Percentiles rank a stretch among this genome's conserved stretches.
Evolutionary conservation across 1,139 yeast species (phyloP).

Genomic region (Tardiomyces blankii): DNA sequence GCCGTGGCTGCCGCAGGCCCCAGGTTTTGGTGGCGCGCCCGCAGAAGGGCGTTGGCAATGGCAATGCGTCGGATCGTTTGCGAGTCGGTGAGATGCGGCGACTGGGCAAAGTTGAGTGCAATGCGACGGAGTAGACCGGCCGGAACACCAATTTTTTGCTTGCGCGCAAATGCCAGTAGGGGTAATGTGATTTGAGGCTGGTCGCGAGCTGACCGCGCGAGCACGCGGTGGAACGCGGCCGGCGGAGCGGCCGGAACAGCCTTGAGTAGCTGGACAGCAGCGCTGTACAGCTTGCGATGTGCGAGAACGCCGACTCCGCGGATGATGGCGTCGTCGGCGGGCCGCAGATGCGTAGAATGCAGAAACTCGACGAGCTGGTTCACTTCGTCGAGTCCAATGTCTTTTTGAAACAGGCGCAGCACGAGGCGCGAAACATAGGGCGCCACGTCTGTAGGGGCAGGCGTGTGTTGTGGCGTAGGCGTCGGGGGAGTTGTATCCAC

Average conservation of each 20-base stretch:
- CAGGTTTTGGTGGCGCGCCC: slow-evolving; percentile 1
- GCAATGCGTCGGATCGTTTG: slow-evolving; percentile 11
- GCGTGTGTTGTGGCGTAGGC: neutral
- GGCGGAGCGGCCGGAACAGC: slow-evolving; percentile 5
- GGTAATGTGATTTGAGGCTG: slow-evolving; percentile 10
- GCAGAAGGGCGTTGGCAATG: slow-evolving; percentile 5
- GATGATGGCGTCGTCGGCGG: slow-evolving; percentile 4
- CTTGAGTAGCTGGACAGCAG: slow-evolving; percentile 11
- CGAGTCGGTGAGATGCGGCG: slow-evolving; percentile 10
- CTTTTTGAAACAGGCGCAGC: slow-evolving; percentile 5
- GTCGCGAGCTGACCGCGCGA: slow-evolving; percentile 7
- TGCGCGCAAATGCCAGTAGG: slow-evolving; percentile 9
- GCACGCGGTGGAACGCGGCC: slow-evolving; percentile 5
- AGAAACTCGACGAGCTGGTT: slow-evolving; percentile 3
- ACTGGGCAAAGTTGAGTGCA: slow-evolving; percentile 7
- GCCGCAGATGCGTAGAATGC: slow-evolving; percentile 2
- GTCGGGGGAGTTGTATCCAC: neutral
- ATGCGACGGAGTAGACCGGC: slow-evolving; percentile 8
- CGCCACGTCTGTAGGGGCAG: neutral
- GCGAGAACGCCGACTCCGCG: slow-evolving; percentile 8
- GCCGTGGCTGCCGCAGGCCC: slow-evolving; percentile 9
- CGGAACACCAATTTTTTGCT: slow-evolving; percentile 5
- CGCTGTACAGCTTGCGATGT: slow-evolving; percentile 5
- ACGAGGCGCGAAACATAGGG: slow-evolving; percentile 1
- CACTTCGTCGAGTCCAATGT: slow-evolving; percentile 6